phyloP scores from a whole-genome alignment of 768 basidiomycete genomes.

The Trametes sanguinea region DNA sequence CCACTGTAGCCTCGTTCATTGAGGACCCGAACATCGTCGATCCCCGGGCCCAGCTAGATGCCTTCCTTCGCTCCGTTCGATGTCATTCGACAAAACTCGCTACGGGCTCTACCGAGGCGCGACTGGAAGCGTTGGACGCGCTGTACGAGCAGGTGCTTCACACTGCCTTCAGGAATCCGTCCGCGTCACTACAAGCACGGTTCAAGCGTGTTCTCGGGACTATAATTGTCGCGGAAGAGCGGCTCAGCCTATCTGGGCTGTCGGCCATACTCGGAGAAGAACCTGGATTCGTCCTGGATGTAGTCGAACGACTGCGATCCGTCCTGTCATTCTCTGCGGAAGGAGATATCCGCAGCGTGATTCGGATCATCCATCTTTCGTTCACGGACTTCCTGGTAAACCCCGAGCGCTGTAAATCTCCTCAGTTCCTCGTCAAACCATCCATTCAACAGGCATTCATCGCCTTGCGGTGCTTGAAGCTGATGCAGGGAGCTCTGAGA shows the following conservation, averaged over 20 bases:
- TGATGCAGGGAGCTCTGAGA: neutral
- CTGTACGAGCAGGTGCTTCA: conserved; percentile 16
- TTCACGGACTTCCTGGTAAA: conserved; percentile 27
- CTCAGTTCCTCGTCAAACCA: conserved; percentile 7
- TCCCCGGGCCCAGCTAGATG: neutral
- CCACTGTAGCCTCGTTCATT: conserved; percentile 24
- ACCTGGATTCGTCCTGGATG: neutral
- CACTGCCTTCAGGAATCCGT: neutral
- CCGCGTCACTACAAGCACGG: neutral
- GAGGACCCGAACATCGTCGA: neutral
- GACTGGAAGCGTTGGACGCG: conserved; percentile 12
- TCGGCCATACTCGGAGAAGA: neutral
- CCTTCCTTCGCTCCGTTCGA: too few species aligned
- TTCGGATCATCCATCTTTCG: conserved; percentile 24
- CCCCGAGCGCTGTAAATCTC: conserved; percentile 15
- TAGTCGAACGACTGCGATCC: conserved; percentile 4
- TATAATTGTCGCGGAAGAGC: neutral
- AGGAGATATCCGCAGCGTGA: neutral
- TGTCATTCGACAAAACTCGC: neutral
- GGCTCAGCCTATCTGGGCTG: neutral
- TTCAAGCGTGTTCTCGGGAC: neutral
- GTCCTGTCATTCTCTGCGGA: conserved; percentile 10
- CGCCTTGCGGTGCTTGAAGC: neutral
- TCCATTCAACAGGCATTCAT: neutral
- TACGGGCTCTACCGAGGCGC: neutral